phyloP scores from a whole-genome alignment of 2,329 filamentous ascomycete species.

The Colletotrichum limetticola region DNA sequence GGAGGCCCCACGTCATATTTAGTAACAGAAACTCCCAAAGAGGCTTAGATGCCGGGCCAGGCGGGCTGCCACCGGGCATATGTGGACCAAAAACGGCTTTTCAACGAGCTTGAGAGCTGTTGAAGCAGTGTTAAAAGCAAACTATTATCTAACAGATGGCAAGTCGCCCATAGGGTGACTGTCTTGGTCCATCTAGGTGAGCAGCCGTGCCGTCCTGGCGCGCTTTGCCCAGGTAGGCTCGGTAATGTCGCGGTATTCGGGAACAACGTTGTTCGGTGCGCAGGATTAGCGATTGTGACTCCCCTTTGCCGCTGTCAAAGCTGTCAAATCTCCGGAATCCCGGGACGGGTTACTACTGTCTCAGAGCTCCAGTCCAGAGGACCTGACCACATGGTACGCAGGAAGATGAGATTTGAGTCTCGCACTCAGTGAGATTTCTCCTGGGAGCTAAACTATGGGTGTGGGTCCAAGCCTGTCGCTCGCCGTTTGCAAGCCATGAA shows the following conservation, averaged over 20 bases:
- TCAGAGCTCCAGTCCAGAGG: neutral
- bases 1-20: slow-evolving; percentile 37
- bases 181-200: slow-evolving; percentile 10
- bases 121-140: neutral
- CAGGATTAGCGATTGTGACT: neutral
- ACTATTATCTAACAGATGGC: slow-evolving; percentile 33
- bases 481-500: neutral
- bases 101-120: neutral
- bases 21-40: slow-evolving; percentile 41
- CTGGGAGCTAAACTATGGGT: neutral
- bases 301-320: neutral
- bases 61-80: slow-evolving; percentile 17
- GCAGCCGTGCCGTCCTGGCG: slow-evolving; percentile 8
- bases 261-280: neutral
- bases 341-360: neutral
- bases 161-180: slow-evolving; percentile 17
- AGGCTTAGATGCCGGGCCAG: slow-evolving; percentile 32
- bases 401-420: neutral
- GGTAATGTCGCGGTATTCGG: slow-evolving; percentile 8
- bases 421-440: neutral
- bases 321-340: neutral
- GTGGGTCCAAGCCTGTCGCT: neutral
- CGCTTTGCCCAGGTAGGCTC: neutral
- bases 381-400: too few relatives aligned
- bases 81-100: slow-evolving; percentile 20